These are phyloP conservation scores for Podospora appendiculata DNA, from an alignment of 495 filamentous ascomycete species.

Conservation along the genomic window DNA sequence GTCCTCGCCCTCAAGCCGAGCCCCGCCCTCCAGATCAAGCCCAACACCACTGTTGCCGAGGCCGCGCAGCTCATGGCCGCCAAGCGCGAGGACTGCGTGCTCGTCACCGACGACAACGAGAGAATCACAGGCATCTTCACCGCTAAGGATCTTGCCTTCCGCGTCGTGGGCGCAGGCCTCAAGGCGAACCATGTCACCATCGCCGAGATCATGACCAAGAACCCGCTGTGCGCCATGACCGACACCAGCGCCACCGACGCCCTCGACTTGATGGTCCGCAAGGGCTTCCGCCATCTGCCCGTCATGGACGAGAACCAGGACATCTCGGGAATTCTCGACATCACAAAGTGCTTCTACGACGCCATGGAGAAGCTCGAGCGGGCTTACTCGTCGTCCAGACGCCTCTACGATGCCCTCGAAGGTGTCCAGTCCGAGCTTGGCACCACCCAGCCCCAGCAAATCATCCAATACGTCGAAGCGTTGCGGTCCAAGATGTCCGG, in stretches of 20 bases:
- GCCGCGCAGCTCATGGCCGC: conserved; percentile 98
- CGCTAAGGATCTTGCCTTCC: conserved; percentile 95
- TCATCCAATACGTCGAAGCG: conserved; percentile 97
- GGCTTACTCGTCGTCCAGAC: conserved; percentile 90
- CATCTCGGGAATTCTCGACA: conserved; percentile 96
- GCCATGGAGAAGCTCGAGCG: conserved; percentile 99
- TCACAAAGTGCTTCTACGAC: conserved; percentile 99
- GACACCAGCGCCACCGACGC: conserved; percentile 98
- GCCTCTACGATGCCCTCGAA: conserved; percentile 94
- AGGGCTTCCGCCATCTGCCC: conserved; percentile 93
- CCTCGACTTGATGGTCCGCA: conserved; percentile 93
- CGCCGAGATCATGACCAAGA: conserved; percentile 99
- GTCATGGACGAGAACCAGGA: conserved; percentile 99
- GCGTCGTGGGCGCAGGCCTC: conserved; percentile 88
- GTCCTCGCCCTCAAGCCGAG: conserved; percentile 93
- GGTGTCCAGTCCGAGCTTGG: conserved; percentile 98
- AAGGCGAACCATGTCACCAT: conserved; percentile 88
- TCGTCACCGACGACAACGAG: conserved; percentile 97
- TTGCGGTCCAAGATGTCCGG: conserved; percentile 95
- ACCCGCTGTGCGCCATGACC: conserved; percentile 91
- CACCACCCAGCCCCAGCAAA: conserved; percentile 92
- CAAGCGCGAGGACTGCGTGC: conserved; percentile 97
- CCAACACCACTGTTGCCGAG: conserved; percentile 85
- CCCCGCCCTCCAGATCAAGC: conserved; percentile 96
- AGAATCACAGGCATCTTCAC: conserved; percentile 98